Evolutionary conservation across 148 eudicot species (phyloP).

Genomic region (Fagopyrum homotropicum): DNA sequence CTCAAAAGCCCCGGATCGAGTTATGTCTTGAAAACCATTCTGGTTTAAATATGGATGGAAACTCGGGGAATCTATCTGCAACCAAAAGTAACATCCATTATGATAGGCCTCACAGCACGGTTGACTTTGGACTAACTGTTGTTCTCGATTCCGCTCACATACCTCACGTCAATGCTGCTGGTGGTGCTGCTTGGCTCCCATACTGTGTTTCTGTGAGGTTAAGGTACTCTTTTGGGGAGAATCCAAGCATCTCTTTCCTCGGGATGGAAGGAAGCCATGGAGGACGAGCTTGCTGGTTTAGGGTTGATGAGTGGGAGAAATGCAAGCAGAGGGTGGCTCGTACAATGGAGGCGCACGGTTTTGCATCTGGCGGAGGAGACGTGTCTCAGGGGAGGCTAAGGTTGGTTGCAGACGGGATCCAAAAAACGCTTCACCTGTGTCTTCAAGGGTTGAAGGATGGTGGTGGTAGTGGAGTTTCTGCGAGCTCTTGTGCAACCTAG

Average conservation of each 20-base stretch:
- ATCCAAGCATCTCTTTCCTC: slow-evolving; percentile 50
- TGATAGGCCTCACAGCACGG: slow-evolving; percentile 65
- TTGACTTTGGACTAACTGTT: slow-evolving; percentile 85
- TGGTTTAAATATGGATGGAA: slow-evolving; percentile 62
- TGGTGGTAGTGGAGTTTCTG: slow-evolving; percentile 31
- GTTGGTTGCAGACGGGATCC: slow-evolving; percentile 74
- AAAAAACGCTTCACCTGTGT: slow-evolving; percentile 57
- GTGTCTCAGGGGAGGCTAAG: slow-evolving; percentile 82
- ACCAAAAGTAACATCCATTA: slow-evolving; percentile 90
- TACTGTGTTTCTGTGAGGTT: slow-evolving; percentile 88
- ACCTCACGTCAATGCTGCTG: slow-evolving; percentile 82
- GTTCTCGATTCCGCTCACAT: slow-evolving; percentile 88
- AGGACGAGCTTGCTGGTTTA: slow-evolving; percentile 82
- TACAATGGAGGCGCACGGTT: slow-evolving; percentile 56
- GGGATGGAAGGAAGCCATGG: slow-evolving; percentile 99
- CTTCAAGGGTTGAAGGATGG: slow-evolving; percentile 76
- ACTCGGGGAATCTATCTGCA: slow-evolving; percentile 50
- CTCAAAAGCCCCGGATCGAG: slow-evolving; percentile 91
- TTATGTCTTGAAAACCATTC: slow-evolving; percentile 91
- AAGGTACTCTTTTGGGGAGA: slow-evolving; percentile 74
- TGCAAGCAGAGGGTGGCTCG: slow-evolving; percentile 77
- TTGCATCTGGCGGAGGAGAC: slow-evolving; percentile 33
- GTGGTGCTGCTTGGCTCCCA: slow-evolving; percentile 98
- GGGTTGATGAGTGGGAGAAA: slow-evolving; percentile 79
- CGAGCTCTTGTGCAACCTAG: slow-evolving; percentile 24